Evolutionary conservation across 106 monocot species (phyloP).

Genomic region (Acanthochlamys bracteata): DNA sequence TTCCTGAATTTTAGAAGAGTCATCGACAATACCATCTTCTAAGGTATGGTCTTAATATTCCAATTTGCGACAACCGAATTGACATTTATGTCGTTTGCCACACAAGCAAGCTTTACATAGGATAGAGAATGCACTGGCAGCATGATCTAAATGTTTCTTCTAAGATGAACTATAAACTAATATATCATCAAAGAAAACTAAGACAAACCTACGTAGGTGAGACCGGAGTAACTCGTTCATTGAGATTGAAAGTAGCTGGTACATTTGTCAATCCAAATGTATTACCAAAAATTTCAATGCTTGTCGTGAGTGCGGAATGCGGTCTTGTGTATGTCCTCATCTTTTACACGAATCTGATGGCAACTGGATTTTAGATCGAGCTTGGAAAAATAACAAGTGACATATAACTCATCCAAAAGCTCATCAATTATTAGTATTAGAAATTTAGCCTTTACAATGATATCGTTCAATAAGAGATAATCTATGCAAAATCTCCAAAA

Average conservation of each 20-base stretch:
- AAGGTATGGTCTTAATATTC: not conserved
- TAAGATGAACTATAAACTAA: not conserved
- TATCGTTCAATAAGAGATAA: not conserved
- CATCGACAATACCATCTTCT: not conserved
- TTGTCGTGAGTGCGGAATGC: not conserved
- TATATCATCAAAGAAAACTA: not conserved
- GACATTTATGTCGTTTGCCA: not conserved
- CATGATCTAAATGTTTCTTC: not conserved
- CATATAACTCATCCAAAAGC: slow-evolving; percentile 9
- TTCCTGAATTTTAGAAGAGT: not conserved
- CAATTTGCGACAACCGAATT: not conserved
- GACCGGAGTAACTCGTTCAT: not conserved
- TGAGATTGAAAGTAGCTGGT: not conserved
- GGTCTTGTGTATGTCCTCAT: not conserved
- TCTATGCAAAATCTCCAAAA: not conserved
- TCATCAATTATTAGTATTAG: slow-evolving; percentile 8
- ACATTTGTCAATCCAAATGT: not conserved
- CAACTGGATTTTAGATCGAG: slow-evolving; percentile 3
- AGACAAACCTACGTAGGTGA: not conserved
- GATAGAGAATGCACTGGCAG: not conserved
- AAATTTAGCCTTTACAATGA: not conserved
- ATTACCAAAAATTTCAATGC: not conserved
- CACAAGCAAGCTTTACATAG: not conserved
- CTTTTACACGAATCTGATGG: slow-evolving; percentile 1
- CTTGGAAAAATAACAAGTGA: slow-evolving; percentile 1